Evolutionary conservation across 2,329 filamentous ascomycete genomes (phyloP).

Genomic region (Colletotrichum godetiae): DNA sequence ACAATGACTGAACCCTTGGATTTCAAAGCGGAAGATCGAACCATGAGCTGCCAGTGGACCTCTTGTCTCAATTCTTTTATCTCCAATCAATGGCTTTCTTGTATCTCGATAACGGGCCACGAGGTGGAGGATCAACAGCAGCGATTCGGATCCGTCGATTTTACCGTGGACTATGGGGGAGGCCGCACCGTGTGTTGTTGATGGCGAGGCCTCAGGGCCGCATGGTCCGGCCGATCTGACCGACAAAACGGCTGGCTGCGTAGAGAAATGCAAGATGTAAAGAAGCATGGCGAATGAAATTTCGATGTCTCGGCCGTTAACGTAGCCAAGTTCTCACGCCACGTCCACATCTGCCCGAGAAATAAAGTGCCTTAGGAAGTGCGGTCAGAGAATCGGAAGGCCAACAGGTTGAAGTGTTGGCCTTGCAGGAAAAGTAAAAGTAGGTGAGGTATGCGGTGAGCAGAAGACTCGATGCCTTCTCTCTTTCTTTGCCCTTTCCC

Average conservation of each 20-base stretch:
- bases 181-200: not conserved
- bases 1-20: not conserved
- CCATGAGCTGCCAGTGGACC: not conserved
- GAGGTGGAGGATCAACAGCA: not conserved
- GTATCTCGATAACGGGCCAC: not conserved
- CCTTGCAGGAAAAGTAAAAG: not conserved
- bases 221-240: not conserved
- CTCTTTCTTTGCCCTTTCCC: not conserved
- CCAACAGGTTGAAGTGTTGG: not conserved
- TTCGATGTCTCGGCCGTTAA: not conserved
- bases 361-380: not conserved
- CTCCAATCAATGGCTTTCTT: not conserved
- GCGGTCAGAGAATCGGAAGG: not conserved
- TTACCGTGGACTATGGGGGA: not conserved
- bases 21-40: not conserved
- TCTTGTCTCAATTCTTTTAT: not conserved
- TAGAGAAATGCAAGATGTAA: not conserved
- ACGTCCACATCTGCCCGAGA: not conserved
- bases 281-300: not conserved
- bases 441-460: not conserved
- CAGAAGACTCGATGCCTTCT: not conserved
- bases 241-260: conserved; percentile 1
- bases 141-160: not conserved
- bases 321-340: too few relatives aligned
- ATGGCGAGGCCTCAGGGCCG: not conserved